Conservation (phyloP, 2,329 filamentous ascomycete genomes). For the Elsinoe perseae region DNA sequence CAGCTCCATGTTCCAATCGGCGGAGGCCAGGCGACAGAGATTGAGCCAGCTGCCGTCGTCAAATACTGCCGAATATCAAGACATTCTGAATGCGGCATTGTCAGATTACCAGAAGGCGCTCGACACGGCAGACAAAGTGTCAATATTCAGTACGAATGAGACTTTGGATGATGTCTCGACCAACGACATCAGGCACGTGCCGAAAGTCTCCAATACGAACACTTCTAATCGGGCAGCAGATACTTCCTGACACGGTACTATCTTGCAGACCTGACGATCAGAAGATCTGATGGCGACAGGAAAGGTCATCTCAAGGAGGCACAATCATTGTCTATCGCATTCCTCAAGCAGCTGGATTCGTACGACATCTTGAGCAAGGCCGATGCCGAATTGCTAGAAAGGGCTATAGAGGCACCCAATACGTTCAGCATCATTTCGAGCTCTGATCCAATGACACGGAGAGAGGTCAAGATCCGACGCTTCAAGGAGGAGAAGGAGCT, state of each 20-base stretch:
- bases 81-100: constrained; percentile 60
- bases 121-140: constrained; percentile 59
- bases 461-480: constrained; percentile 77
- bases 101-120: constrained; percentile 66
- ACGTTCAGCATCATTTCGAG: constrained; percentile 64
- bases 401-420: constrained; percentile 64
- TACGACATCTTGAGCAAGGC: constrained; percentile 63
- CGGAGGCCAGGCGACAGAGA: constrained; percentile 47
- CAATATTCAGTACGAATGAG: constrained; percentile 88
- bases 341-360: constrained; percentile 65
- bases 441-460: constrained; percentile 58
- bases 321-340: constrained; percentile 66
- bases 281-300: constrained; percentile 56
- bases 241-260: constrained; percentile 71
- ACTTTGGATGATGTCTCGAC: constrained; percentile 78
- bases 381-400: constrained; percentile 62
- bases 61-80: constrained; percentile 58
- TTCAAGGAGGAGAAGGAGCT: constrained; percentile 81
- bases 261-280: constrained; percentile 71
- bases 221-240: constrained; percentile 32
- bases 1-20: constrained; percentile 46
- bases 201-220: not conserved
- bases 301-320: constrained; percentile 55
- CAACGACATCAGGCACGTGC: constrained; percentile 63
- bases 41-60: constrained; percentile 59